Evolutionary conservation across 2,329 filamentous ascomycete genomes (phyloP).

Genomic region (Colletotrichum sp.): DNA sequence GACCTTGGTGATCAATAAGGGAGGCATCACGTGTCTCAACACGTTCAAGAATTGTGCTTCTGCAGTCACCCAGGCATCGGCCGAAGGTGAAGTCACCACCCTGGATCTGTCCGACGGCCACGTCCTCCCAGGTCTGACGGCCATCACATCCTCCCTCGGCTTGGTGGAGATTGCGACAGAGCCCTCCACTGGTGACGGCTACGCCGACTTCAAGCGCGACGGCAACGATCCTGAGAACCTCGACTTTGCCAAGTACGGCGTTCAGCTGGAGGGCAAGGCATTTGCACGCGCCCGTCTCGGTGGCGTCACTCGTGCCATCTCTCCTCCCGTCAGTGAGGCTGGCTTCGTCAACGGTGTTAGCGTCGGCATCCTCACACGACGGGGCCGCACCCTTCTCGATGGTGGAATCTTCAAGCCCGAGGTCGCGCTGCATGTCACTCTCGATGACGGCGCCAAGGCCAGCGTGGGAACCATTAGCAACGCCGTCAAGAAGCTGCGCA

Average conservation of each 20-base stretch:
- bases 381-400: slow-evolving; percentile 39
- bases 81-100: slow-evolving; percentile 25
- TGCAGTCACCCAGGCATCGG: slow-evolving; percentile 31
- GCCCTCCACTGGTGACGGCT: slow-evolving; percentile 51
- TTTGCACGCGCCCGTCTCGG: slow-evolving; percentile 47
- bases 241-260: slow-evolving; percentile 43
- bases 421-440: slow-evolving; percentile 44
- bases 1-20: slow-evolving; percentile 44
- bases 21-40: slow-evolving; percentile 44
- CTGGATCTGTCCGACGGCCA: slow-evolving; percentile 50
- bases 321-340: slow-evolving; percentile 35
- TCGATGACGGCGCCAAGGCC: slow-evolving; percentile 39
- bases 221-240: slow-evolving; percentile 32
- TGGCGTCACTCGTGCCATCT: slow-evolving; percentile 48
- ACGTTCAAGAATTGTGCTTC: slow-evolving; percentile 7
- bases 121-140: slow-evolving; percentile 53
- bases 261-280: slow-evolving; percentile 43
- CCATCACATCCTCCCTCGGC: slow-evolving; percentile 52
- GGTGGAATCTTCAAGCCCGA: slow-evolving; percentile 47
- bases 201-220: slow-evolving; percentile 30
- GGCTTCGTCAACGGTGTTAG: slow-evolving; percentile 46
- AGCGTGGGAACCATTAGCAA: slow-evolving; percentile 27
- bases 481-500: slow-evolving; percentile 37
- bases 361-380: slow-evolving; percentile 42
- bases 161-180: slow-evolving; percentile 54